These are phyloP conservation scores for Dissoconium aciculare DNA, from an alignment of 2,329 filamentous ascomycete species.

Conservation along the genomic window DNA sequence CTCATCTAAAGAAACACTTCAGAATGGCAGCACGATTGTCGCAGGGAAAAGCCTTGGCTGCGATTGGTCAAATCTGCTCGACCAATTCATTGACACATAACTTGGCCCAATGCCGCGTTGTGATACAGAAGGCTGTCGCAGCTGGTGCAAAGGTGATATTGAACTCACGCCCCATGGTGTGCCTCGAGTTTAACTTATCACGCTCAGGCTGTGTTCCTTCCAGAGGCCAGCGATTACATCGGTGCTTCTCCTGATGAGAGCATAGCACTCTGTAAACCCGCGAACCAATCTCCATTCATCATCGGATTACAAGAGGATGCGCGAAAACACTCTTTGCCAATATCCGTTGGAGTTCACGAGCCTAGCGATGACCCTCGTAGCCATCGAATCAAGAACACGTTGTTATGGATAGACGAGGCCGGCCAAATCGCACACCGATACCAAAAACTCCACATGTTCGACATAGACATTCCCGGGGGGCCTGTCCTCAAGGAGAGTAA, in stretches of 20 bases:
- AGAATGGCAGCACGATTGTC: too few relatives aligned
- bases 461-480: slow-evolving; percentile 35
- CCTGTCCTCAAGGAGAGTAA: slow-evolving; percentile 48
- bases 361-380: slow-evolving; percentile 36
- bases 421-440: slow-evolving; percentile 51
- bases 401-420: slow-evolving; percentile 49
- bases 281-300: slow-evolving; percentile 56
- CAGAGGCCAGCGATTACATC: slow-evolving; percentile 86
- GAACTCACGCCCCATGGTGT: neutral
- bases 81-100: slow-evolving; percentile 66
- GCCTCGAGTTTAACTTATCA: slow-evolving; percentile 3
- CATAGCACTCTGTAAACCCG: slow-evolving; percentile 53
- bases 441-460: slow-evolving; percentile 54
- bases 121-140: slow-evolving; percentile 57
- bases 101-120: slow-evolving; percentile 57
- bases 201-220: slow-evolving; percentile 63
- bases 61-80: slow-evolving; percentile 79
- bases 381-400: slow-evolving; percentile 46
- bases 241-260: slow-evolving; percentile 52
- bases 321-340: slow-evolving; percentile 45
- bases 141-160: slow-evolving; percentile 60
- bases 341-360: slow-evolving; percentile 82
- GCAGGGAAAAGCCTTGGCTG: too few relatives aligned
- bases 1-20: too few relatives aligned
- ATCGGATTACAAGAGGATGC: slow-evolving; percentile 58